Conservation (phyloP, 31 red algal species). For the Endocladia muricata region DNA sequence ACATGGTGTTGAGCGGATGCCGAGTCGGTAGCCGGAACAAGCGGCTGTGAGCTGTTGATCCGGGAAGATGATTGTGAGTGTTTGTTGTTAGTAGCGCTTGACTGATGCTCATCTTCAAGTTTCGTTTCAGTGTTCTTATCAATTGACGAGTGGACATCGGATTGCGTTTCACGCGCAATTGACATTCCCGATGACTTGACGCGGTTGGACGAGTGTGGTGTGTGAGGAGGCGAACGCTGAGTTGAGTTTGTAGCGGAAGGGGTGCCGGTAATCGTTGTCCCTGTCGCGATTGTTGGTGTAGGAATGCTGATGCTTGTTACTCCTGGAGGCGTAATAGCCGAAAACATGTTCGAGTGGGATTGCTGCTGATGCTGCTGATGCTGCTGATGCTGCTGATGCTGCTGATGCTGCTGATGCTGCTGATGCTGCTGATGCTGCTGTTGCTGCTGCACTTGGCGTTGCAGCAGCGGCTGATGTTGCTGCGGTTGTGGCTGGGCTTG, state of each 20-base stretch:
- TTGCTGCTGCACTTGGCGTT: conserved; percentile 1
- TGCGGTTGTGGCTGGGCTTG: neutral
- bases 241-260: conserved; percentile 24
- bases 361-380: conserved; percentile 6
- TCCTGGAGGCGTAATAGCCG: neutral
- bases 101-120: neutral
- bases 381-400: neutral
- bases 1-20: neutral
- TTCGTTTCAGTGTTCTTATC: neutral
- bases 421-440: neutral
- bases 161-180: neutral
- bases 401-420: neutral
- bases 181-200: neutral
- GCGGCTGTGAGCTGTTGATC: neutral
- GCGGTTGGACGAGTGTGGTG: conserved; percentile 12
- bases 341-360: neutral
- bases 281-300: conserved; percentile 7
- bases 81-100: neutral
- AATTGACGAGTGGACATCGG: neutral
- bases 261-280: conserved; percentile 15
- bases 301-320: neutral
- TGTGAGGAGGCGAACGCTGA: neutral
- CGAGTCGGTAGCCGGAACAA: neutral
- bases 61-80: neutral
- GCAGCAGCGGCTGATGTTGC: neutral